phyloP scores from a whole-genome alignment of 2,329 filamentous ascomycete genomes.

The Paracorniculantispora psalliotae region DNA sequence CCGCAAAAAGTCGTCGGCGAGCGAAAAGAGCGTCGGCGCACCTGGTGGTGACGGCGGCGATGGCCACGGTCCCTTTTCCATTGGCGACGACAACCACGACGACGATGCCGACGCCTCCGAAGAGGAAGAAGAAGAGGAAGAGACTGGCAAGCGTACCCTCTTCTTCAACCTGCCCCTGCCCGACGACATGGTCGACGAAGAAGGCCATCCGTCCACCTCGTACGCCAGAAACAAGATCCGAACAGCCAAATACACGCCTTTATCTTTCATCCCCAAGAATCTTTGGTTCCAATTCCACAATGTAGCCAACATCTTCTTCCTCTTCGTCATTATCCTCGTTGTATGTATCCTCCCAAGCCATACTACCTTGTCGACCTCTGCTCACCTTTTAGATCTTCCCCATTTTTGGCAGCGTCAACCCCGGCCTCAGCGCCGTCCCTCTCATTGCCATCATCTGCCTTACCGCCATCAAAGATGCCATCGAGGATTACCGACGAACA shows the following conservation, averaged over 20 bases:
- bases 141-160: constrained; percentile 51
- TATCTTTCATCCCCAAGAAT: constrained; percentile 96
- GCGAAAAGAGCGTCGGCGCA: constrained; percentile 60
- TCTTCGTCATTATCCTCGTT: constrained; percentile 89
- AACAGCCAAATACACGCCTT: constrained; percentile 92
- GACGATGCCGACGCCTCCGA: constrained; percentile 25
- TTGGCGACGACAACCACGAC: constrained; percentile 23
- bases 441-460: constrained; percentile 87
- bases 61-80: constrained; percentile 28
- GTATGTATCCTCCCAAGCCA: constrained; percentile 59
- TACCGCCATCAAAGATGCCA: constrained; percentile 88
- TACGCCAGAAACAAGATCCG: constrained; percentile 94
- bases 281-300: constrained; percentile 98
- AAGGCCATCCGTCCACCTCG: constrained; percentile 64
- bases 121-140: constrained; percentile 34
- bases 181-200: constrained; percentile 67
- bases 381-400: constrained; percentile 69
- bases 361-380: constrained; percentile 1
- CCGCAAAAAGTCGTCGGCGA: constrained; percentile 54
- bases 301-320: constrained; percentile 96
- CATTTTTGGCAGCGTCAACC: constrained; percentile 90
- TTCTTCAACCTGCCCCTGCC: constrained; percentile 88
- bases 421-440: constrained; percentile 82
- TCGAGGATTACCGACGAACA: constrained; percentile 92
- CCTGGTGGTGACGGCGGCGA: constrained; percentile 34